These are phyloP conservation scores for Ogataea nonfermentans DNA, from an alignment of 805 yeast genomes.

Conservation along the genomic window DNA sequence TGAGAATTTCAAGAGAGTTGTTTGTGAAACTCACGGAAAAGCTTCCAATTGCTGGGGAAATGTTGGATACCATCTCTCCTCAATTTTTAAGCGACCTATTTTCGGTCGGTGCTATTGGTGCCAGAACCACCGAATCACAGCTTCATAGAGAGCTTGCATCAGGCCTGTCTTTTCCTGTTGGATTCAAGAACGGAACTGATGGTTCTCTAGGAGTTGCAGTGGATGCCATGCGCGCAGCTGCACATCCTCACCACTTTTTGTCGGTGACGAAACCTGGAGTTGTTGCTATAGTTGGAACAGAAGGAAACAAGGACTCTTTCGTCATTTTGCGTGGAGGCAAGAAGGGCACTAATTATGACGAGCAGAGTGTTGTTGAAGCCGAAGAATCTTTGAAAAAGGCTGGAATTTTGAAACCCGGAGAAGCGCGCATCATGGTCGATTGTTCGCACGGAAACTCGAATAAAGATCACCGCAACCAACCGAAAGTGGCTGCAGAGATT, in stretches of 20 bases:
- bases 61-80: slow-evolving; percentile 97
- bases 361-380: slow-evolving; percentile 65
- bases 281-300: slow-evolving; percentile 93
- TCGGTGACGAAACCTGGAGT: slow-evolving; percentile 95
- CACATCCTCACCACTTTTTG: slow-evolving; percentile 90
- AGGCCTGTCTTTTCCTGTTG: slow-evolving; percentile 96
- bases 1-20: slow-evolving; percentile 82
- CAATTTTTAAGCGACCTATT: slow-evolving; percentile 91
- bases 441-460: slow-evolving; percentile 96
- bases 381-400: slow-evolving; percentile 55
- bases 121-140: slow-evolving; percentile 98
- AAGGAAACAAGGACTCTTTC: slow-evolving; percentile 88
- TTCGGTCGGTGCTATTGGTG: slow-evolving; percentile 98
- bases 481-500: slow-evolving; percentile 74
- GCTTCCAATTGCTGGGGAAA: slow-evolving; percentile 94
- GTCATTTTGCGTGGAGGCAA: slow-evolving; percentile 96
- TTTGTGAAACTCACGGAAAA: slow-evolving; percentile 78
- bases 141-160: slow-evolving; percentile 96
- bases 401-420: slow-evolving; percentile 34
- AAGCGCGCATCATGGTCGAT: slow-evolving; percentile 85
- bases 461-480: slow-evolving; percentile 91
- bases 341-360: slow-evolving; percentile 86
- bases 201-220: slow-evolving; percentile 92
- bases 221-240: slow-evolving; percentile 90
- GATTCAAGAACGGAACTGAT: slow-evolving; percentile 97